These are phyloP conservation scores for Calonectria henricotiae DNA, from an alignment of 2,329 filamentous ascomycete species.

Conservation along the genomic window DNA sequence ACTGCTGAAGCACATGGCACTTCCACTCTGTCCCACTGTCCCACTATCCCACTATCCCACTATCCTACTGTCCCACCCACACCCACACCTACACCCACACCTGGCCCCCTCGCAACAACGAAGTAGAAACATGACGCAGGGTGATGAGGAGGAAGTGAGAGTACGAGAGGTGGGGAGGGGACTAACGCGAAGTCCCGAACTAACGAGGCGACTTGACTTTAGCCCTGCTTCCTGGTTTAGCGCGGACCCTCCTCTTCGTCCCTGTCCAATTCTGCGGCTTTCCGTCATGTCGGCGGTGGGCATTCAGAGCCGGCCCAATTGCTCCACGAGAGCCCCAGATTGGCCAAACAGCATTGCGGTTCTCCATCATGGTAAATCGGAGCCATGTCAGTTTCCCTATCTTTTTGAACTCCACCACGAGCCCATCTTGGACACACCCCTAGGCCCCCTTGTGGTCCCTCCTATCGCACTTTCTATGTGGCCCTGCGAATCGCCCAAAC, in stretches of 20 bases:
- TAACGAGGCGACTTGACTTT: constrained; percentile 31
- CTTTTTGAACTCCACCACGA: not conserved
- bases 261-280: not conserved
- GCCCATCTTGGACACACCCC: not conserved
- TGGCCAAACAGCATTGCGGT: not conserved
- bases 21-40: not conserved
- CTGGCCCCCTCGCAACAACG: not conserved
- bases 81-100: not conserved
- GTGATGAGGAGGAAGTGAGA: constrained; percentile 1
- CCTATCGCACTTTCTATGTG: constrained; percentile 16
- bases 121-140: constrained; percentile 31
- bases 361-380: not conserved
- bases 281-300: constrained; percentile 10
- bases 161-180: not conserved
- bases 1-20: constrained; percentile 19
- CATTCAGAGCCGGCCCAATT: not conserved
- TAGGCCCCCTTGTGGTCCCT: constrained; percentile 1
- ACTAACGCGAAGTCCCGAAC: constrained; percentile 4
- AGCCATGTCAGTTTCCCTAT: not conserved
- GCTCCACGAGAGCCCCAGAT: not conserved
- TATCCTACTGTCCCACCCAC: not conserved
- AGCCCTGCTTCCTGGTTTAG: constrained; percentile 14
- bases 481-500: constrained; percentile 9
- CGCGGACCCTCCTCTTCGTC: constrained; percentile 20
- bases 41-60: too few species aligned